Conservation (phyloP, 2,329 filamentous ascomycete genomes). For the Epichloe aotearoae region DNA sequence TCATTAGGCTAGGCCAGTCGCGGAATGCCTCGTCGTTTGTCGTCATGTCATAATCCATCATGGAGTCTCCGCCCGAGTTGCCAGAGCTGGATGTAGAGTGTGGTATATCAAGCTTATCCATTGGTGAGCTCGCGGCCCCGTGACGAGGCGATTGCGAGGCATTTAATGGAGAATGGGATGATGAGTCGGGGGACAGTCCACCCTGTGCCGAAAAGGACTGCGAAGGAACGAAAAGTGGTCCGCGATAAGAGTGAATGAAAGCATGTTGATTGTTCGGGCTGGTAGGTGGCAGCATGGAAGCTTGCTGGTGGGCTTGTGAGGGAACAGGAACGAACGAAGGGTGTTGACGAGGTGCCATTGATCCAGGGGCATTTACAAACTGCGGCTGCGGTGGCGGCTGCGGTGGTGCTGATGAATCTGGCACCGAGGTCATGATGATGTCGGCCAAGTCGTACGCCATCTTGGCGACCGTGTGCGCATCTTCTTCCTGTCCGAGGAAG, state of each 20-base stretch:
- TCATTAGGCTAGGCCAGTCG: slow-evolving; percentile 27
- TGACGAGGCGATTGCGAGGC: slow-evolving; percentile 18
- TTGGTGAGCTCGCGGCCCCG: slow-evolving; percentile 14
- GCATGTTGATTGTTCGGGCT: slow-evolving; percentile 12
- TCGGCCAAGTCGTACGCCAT: slow-evolving; percentile 45
- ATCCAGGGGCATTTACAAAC: slow-evolving; percentile 13
- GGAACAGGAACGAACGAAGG: slow-evolving; percentile 20
- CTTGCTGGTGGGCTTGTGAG: slow-evolving; percentile 17
- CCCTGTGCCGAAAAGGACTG: slow-evolving; percentile 16
- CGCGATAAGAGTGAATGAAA: slow-evolving; percentile 19
- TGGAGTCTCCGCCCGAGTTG: slow-evolving; percentile 14
- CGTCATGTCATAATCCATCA: slow-evolving; percentile 28
- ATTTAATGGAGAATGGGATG: slow-evolving; percentile 19
- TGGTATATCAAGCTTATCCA: slow-evolving; percentile 22
- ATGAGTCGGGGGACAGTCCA: slow-evolving; percentile 20
- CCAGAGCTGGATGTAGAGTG: slow-evolving; percentile 16
- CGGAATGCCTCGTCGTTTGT: slow-evolving; percentile 23
- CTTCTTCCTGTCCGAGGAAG: slow-evolving; percentile 43
- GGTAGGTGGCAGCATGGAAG: slow-evolving; percentile 12
- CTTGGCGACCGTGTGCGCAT: slow-evolving; percentile 42
- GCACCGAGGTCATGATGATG: slow-evolving; percentile 25
- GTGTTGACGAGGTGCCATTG: slow-evolving; percentile 15
- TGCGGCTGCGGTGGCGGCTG: slow-evolving; percentile 12
- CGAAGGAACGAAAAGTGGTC: slow-evolving; percentile 20
- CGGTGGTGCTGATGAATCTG: slow-evolving; percentile 12